Percentiles rank a stretch among this genome's conserved stretches.
Evolutionary conservation across 371 early-diverging fungal species (phyloP).

Genomic region (Amoeboaphelidium protococcarum): DNA sequence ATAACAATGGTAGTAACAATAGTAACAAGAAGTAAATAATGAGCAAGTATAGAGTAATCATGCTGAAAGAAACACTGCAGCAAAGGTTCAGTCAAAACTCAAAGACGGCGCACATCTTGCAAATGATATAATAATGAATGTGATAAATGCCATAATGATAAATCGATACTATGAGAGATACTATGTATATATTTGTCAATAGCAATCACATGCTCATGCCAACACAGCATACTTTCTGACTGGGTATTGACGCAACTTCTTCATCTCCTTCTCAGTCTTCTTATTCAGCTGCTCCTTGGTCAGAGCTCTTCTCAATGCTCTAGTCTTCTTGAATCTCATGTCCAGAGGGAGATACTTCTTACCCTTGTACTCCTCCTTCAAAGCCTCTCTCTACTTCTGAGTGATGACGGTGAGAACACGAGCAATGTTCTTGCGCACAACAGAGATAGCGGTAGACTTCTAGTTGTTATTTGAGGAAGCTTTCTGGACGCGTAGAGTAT

Average conservation of each 20-base stretch:
- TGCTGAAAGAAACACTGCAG: too few relatives aligned
- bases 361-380: conserved; percentile 50
- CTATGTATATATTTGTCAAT: too few relatives aligned
- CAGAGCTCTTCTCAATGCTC: conserved; percentile 79
- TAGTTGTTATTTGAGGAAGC: conserved; percentile 4
- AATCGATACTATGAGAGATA: too few relatives aligned
- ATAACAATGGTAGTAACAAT: too few relatives aligned
- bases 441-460: conserved; percentile 16
- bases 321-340: conserved; percentile 82
- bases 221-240: conserved; percentile 22
- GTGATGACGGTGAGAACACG: conserved; percentile 73
- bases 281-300: conserved; percentile 35
- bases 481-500: conserved; percentile 69
- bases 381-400: conserved; percentile 56
- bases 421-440: conserved; percentile 69
- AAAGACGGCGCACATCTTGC: too few relatives aligned
- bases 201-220: too few relatives aligned
- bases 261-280: conserved; percentile 41
- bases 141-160: too few relatives aligned
- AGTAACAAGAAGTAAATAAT: too few relatives aligned
- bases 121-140: too few relatives aligned
- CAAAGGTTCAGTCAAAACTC: too few relatives aligned
- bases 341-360: conserved; percentile 78
- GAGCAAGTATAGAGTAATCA: too few relatives aligned
- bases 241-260: conserved; percentile 59